Evolutionary conservation across 495 filamentous ascomycete genomes (phyloP), one percentile per base, ranked within the genome.

Genomic region (Penicillium dipodomyicola): DNA sequence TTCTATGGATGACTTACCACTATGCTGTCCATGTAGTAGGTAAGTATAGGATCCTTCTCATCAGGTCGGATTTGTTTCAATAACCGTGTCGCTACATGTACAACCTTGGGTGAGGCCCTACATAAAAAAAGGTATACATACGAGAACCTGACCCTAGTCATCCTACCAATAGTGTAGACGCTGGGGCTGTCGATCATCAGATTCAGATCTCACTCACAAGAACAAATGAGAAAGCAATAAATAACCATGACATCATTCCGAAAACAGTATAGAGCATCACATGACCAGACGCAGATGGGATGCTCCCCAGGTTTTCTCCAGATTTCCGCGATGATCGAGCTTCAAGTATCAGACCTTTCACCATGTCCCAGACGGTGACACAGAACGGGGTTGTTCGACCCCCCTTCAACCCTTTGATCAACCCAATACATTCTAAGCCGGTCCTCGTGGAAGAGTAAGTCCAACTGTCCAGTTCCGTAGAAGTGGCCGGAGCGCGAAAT

Each of bases 401-500:
- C 14, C 64, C 44, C 30, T 78, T 68, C 43, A 78, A 76, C 46
- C 72, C 73, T 20, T 27, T 78, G 9, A 66, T 78, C 43, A 77
- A 77, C 52, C 66, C 66, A 17, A 49, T 59, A 8, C 60, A 74
- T 56, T 52, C 65, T 0, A 67, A 66, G 17, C 76, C 76, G 1
- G 69, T 76, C 20, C 54, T 74, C 43, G 71, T 77, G 12, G 69
- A 77, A 60, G 67, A 75, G 76, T 77, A 68, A 68, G 72, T 65
- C 22, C 51, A 49, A 3, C 5, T 23, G 10, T 27, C 20, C 30
- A 20, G 3, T 17, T 25, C 19, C 22, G 20, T 17, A 6, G 41
- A 40, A 22, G 37, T 29, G 33, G 14, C 27, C 19, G 6, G 51
- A 14, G 25, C 32, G 25, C 15, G 11, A 32, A 43, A 19, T 22